Conservation (phyloP, 345 rosid species). For the Bruguiera gymnorhiza region DNA sequence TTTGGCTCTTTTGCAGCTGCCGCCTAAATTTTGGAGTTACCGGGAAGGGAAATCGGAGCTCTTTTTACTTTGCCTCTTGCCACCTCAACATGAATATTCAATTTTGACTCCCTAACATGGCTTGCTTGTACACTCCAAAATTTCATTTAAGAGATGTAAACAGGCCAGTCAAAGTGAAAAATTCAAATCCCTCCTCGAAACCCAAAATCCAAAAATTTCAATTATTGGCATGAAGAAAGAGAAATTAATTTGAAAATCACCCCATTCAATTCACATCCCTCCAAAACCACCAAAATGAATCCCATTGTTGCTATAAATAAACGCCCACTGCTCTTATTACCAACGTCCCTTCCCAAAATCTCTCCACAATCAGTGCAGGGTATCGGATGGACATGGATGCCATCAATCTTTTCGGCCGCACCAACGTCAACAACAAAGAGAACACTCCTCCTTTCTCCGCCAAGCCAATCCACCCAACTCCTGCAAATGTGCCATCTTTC, state of each 20-base stretch:
- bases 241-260: not conserved
- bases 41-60: too few species aligned
- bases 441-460: conserved; percentile 18
- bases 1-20: too few species aligned
- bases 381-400: not conserved
- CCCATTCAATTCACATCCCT: not conserved
- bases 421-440: conserved; percentile 1
- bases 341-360: not conserved
- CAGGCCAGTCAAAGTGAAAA: not conserved
- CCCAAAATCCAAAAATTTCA: not conserved
- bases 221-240: too few species aligned
- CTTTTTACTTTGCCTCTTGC: too few species aligned
- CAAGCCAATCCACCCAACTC: conserved; percentile 8
- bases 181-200: not conserved
- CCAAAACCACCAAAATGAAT: not conserved
- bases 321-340: not conserved
- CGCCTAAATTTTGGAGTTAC: too few species aligned
- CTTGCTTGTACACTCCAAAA: too few species aligned
- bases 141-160: too few species aligned
- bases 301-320: not conserved
- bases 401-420: not conserved
- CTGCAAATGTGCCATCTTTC: not conserved
- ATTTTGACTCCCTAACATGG: too few species aligned
- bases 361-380: not conserved
- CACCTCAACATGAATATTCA: too few species aligned